Base-by-base conservation (phyloP, 441 rosid genomes). In the Jatropha multifida region DNA sequence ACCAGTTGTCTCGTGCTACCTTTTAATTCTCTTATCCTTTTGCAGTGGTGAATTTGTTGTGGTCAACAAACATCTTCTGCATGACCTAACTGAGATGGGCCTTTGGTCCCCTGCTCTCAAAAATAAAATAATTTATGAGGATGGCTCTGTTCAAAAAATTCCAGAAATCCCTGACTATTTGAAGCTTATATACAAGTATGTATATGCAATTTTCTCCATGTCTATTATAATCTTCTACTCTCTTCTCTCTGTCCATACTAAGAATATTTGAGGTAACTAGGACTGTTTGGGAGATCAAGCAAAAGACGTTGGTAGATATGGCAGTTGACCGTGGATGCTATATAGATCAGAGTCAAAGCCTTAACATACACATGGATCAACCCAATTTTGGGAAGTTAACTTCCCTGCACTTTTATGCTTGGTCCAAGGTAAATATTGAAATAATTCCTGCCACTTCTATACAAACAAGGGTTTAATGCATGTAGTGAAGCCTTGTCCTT, bases 261-360 rank as follows among this genome's bases (percentile, higher is more conserved):
- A 79, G 11, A 18, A 48, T n/a, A 37, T 5, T 27, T 12, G 4
- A 46, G 81, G 15, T 49, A 1, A 38, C 65, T 79, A 94, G 97
- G 89, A 94, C 97, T 49, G 98, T 94, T 17, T 94, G 98, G 98
- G 98, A 94, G 88, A 94, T 92, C 84, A 94, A 89, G 85, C 98
- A 94, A 80, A 92, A 80, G 88, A 90, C 90, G 0, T 63, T 94
- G 79, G 98, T 94, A 11, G 98, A 94, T 44, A 94, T 94, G 97
- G 97, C 96, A 44, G 96, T 85, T 46, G 94, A 92, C 83, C 92
- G 97, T 74, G 98, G 98, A 40, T 90, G 94, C 81, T 94, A 79
- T 67, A 92, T 94, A 71, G 97, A 94, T 77, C 98, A 94, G 83
- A 92, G 98, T 69, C 98, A 94, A 77, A 94, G 97, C 83, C 83